Evolutionary conservation across 2,329 filamentous ascomycete genomes (phyloP).

Genomic region (Macroventuria anomochaeta): DNA sequence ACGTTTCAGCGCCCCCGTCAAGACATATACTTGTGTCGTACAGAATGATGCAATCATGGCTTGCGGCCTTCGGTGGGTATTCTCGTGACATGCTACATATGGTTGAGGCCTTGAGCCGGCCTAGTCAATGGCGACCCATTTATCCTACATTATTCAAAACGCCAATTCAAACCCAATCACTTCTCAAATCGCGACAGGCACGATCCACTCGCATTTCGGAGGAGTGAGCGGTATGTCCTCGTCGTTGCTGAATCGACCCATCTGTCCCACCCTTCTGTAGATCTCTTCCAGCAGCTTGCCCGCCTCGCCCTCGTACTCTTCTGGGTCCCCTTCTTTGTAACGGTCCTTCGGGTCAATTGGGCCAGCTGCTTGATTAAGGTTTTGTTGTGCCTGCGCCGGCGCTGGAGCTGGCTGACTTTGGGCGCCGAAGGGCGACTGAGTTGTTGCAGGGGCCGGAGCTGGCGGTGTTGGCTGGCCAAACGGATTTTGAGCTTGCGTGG

Average conservation of each 20-base stretch:
- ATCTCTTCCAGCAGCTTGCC: slow-evolving; percentile 60
- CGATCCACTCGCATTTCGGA: slow-evolving; percentile 76
- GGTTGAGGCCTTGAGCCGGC: background rate
- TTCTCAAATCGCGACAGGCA: slow-evolving; percentile 1
- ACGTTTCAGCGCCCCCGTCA: background rate
- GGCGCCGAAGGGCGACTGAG: slow-evolving; percentile 26
- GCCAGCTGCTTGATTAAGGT: slow-evolving; percentile 17
- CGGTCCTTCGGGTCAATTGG: slow-evolving; percentile 49
- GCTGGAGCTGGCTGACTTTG: slow-evolving; percentile 17
- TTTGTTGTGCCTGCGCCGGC: slow-evolving; percentile 49
- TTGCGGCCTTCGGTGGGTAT: background rate
- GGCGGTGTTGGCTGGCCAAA: slow-evolving; percentile 26
- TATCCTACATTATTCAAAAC: background rate
- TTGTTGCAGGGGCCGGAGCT: slow-evolving; percentile 12
- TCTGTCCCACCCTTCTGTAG: slow-evolving; percentile 69
- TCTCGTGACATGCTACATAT: background rate
- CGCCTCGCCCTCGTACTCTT: slow-evolving; percentile 65
- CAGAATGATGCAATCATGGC: background rate
- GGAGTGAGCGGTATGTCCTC: slow-evolving; percentile 78
- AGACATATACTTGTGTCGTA: background rate
- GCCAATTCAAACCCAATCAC: background rate
- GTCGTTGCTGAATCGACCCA: slow-evolving; percentile 71
- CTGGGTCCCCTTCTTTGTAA: slow-evolving; percentile 65
- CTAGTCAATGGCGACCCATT: too few species aligned
- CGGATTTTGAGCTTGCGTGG: slow-evolving; percentile 25